A percentile compares a stretch with the other conserved stretches of the same genome.
Evolutionary conservation across 495 filamentous ascomycete genomes (phyloP).

Genomic region (Hypoxylon cercidicola): DNA sequence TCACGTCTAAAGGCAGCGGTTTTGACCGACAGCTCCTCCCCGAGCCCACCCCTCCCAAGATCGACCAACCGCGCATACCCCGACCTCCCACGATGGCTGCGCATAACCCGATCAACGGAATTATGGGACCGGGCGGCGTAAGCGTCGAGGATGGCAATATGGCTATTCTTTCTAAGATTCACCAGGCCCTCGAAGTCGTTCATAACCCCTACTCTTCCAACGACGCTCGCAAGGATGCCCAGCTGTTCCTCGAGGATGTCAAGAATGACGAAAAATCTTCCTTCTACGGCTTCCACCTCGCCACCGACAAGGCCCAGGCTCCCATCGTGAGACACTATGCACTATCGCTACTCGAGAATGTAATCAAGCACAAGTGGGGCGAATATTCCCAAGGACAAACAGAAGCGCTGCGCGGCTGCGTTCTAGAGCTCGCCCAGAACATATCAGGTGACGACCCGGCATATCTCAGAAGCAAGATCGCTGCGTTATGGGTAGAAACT

Average conservation of each 20-base stretch:
- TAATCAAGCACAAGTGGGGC: slow-evolving; percentile 83
- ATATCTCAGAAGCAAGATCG: slow-evolving; percentile 92
- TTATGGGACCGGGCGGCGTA: slow-evolving; percentile 46
- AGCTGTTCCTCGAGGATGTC: slow-evolving; percentile 81
- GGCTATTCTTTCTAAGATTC: slow-evolving; percentile 67
- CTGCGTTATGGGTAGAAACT: slow-evolving; percentile 94
- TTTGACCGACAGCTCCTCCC: slow-evolving; percentile 30
- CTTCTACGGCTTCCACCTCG: slow-evolving; percentile 85
- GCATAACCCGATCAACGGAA: slow-evolving; percentile 44
- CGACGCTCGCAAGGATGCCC: slow-evolving; percentile 83
- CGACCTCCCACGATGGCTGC: slow-evolving; percentile 32
- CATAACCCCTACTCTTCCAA: slow-evolving; percentile 86
- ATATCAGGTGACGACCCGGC: slow-evolving; percentile 77
- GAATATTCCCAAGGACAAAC: slow-evolving; percentile 73
- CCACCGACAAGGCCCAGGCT: slow-evolving; percentile 74
- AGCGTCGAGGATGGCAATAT: slow-evolving; percentile 37
- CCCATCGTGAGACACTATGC: slow-evolving; percentile 92
- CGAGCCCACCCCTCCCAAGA: slow-evolving; percentile 40
- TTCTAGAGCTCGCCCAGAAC: slow-evolving; percentile 79
- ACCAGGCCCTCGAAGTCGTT: slow-evolving; percentile 84
- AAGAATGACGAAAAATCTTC: slow-evolving; percentile 82
- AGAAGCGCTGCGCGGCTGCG: slow-evolving; percentile 72
- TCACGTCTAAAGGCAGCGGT: slow-evolving; percentile 38
- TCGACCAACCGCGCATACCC: slow-evolving; percentile 40
- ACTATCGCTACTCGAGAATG: slow-evolving; percentile 87